Percentiles rank a stretch among this genome's conserved stretches.
Conservation (phyloP, 306 rosid genomes). For the Leucaena leucocephala region DNA sequence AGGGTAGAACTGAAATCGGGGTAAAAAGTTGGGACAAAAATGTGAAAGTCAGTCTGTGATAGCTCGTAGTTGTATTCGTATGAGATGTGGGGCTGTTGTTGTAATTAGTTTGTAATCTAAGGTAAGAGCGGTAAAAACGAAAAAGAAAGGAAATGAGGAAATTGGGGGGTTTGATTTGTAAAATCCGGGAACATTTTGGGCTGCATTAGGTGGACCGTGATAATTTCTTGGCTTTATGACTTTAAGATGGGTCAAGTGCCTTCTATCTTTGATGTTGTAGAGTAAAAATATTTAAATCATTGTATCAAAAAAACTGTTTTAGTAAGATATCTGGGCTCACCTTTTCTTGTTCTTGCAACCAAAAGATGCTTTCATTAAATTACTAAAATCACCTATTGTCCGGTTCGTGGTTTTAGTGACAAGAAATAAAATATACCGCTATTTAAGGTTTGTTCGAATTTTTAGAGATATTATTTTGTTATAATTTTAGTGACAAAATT, state of each 20-base stretch:
- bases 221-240: slow-evolving; percentile 36
- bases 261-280: slow-evolving; percentile 22
- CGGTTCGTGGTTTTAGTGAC: too few species aligned
- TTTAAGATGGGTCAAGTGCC: not conserved
- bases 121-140: not conserved
- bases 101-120: slow-evolving; percentile 33
- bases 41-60: slow-evolving; percentile 1
- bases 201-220: not conserved
- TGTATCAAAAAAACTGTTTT: too few species aligned
- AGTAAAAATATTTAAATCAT: slow-evolving; percentile 27
- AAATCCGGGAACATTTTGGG: slow-evolving; percentile 15
- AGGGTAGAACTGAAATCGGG: slow-evolving; percentile 47
- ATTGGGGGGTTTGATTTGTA: slow-evolving; percentile 24
- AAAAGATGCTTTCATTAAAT: too few species aligned
- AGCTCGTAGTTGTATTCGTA: not conserved
- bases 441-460: too few species aligned
- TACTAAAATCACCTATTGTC: too few species aligned
- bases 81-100: not conserved
- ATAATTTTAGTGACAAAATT: too few species aligned
- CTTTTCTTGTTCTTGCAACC: too few species aligned
- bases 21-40: slow-evolving; percentile 32
- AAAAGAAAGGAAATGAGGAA: not conserved
- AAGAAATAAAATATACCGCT: too few species aligned
- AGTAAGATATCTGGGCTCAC: too few species aligned
- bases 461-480: too few species aligned